A percentile compares a stretch with the other conserved stretches of the same genome.
These are phyloP conservation scores for Salinomyces thailandicus DNA, from an alignment of 2,329 filamentous ascomycete genomes.

Conservation along the genomic window DNA sequence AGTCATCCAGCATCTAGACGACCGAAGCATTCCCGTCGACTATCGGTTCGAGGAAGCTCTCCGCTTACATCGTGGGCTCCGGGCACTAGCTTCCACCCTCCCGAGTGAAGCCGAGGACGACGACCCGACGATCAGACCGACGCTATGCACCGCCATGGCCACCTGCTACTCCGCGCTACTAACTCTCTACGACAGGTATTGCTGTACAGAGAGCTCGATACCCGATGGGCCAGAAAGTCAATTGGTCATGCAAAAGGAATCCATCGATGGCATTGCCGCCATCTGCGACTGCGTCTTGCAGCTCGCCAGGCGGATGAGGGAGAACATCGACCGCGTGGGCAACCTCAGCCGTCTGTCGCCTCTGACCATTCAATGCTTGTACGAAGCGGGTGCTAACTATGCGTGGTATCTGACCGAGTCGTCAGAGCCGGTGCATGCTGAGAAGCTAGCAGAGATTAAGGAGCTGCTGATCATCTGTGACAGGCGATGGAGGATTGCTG, in stretches of 20 bases:
- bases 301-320: conserved; percentile 11
- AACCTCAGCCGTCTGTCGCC: conserved; percentile 13
- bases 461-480: conserved; percentile 15
- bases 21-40: conserved; percentile 18
- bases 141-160: conserved; percentile 23
- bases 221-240: conserved; percentile 23
- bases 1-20: conserved; percentile 23
- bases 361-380: conserved; percentile 24
- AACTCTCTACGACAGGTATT: conserved; percentile 25
- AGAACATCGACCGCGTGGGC: conserved; percentile 7
- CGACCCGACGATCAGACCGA: conserved; percentile 8
- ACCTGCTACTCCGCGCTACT: conserved; percentile 26
- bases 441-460: conserved; percentile 15
- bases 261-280: conserved; percentile 18
- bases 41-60: conserved; percentile 26
- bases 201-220: conserved; percentile 21
- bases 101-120: conserved; percentile 17
- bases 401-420: conserved; percentile 26
- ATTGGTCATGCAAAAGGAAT: conserved; percentile 26
- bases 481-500: conserved; percentile 18
- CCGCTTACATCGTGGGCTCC: conserved; percentile 25
- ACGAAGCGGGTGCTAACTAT: conserved; percentile 26
- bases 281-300: conserved; percentile 10
- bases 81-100: conserved; percentile 22
- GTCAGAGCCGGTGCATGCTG: conserved; percentile 14